These are phyloP conservation scores for Cutaneotrichosporon daszewskae DNA, from an alignment of 1,284 basidiomycete genomes.

Conservation along the genomic window DNA sequence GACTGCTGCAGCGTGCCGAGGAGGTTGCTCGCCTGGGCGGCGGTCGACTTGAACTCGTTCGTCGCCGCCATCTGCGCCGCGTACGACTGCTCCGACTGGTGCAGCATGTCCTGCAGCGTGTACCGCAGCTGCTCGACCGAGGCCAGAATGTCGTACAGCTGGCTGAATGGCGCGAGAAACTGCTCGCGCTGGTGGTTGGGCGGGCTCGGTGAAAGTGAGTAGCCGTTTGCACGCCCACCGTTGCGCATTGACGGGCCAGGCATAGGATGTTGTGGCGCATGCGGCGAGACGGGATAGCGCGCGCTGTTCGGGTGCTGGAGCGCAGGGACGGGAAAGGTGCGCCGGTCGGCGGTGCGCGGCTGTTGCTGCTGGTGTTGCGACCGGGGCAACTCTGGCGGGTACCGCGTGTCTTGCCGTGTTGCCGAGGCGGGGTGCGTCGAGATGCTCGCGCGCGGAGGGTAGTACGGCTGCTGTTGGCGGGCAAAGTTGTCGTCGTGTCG, in stretches of 20 bases:
- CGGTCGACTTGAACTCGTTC: slow-evolving; percentile 38
- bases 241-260: slow-evolving; percentile 3
- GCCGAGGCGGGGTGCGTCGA: slow-evolving; percentile 5
- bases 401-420: slow-evolving; percentile 5
- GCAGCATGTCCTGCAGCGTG: slow-evolving; percentile 30
- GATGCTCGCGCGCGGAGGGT: slow-evolving; percentile 7
- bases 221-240: slow-evolving; percentile 16
- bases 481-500: slow-evolving; percentile 34
- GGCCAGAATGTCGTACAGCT: slow-evolving; percentile 36
- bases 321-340: slow-evolving; percentile 27
- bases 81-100: slow-evolving; percentile 30
- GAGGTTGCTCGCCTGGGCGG: slow-evolving; percentile 27
- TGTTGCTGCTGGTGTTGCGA: slow-evolving; percentile 3
- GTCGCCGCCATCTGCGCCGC: slow-evolving; percentile 24
- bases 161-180: slow-evolving; percentile 30
- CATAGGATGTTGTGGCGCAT: slow-evolving; percentile 3
- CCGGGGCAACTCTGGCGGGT: slow-evolving; percentile 9
- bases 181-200: slow-evolving; percentile 19
- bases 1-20: slow-evolving; percentile 33
- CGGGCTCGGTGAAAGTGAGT: slow-evolving; percentile 18
- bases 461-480: slow-evolving; percentile 29
- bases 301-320: slow-evolving; percentile 7
- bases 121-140: slow-evolving; percentile 29
- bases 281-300: slow-evolving; percentile 14
- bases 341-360: slow-evolving; percentile 19